phyloP scores from a whole-genome alignment of 225 moss, liverwort and hornwort species.

The Lunularia cruciata region DNA sequence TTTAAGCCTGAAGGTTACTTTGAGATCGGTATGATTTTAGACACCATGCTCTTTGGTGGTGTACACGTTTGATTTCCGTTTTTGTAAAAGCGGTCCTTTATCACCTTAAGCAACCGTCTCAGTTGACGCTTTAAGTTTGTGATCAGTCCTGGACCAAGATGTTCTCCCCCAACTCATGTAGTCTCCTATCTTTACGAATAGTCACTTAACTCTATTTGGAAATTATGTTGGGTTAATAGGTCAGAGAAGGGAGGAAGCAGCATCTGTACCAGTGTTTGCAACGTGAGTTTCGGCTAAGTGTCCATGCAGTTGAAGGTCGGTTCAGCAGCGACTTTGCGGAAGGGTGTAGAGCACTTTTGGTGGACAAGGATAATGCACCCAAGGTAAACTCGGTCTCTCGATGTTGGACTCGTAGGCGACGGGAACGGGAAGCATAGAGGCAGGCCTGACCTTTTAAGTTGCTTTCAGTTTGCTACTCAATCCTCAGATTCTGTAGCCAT shows the following conservation, averaged over 20 bases:
- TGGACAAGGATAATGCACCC: slow-evolving; percentile 88
- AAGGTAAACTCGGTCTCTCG: slow-evolving; percentile 42
- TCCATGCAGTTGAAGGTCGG: slow-evolving; percentile 50
- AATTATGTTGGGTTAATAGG: slow-evolving; percentile 32
- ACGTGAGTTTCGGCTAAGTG: slow-evolving; percentile 75
- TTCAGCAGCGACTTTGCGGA: slow-evolving; percentile 41
- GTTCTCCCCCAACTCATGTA: no score
- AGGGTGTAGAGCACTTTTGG: slow-evolving; percentile 84
- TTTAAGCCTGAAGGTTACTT: slow-evolving; percentile 72
- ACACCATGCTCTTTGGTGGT: background rate
- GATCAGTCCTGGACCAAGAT: no score
- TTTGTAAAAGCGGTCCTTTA: no score
- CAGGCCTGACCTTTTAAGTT: background rate
- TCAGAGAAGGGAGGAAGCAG: slow-evolving; percentile 87
- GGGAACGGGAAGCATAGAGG: background rate
- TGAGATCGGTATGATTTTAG: slow-evolving; percentile 73
- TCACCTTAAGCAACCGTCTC: no score
- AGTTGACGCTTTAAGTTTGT: no score
- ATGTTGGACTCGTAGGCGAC: background rate
- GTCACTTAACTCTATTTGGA: no score
- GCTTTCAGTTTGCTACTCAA: no score
- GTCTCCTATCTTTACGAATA: no score
- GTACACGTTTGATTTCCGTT: no score
- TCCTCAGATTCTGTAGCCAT: no score
- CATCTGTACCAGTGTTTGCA: slow-evolving; percentile 76